Conservation (phyloP, 2,329 filamentous ascomycete genomes). For the Phyllosticta capitalensis region DNA sequence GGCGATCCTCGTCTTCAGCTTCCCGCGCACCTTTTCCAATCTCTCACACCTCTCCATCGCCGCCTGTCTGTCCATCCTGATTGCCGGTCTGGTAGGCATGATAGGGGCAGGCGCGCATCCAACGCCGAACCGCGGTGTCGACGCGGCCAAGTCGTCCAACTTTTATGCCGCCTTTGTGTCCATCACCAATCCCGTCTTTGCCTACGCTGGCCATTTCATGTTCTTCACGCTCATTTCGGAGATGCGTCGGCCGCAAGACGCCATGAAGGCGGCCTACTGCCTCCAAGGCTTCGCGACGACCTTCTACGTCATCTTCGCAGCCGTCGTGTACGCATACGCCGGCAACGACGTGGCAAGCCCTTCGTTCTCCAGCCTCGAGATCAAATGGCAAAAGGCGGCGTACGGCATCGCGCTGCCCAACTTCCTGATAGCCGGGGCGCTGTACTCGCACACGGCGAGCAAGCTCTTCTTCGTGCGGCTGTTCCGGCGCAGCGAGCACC, state of each 20-base stretch:
- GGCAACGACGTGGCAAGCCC: constrained; percentile 38
- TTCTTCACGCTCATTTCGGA: constrained; percentile 47
- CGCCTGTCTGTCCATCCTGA: constrained; percentile 38
- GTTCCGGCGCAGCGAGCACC: constrained; percentile 37
- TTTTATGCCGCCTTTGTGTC: constrained; percentile 39
- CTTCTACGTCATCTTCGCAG: constrained; percentile 43
- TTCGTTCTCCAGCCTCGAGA: constrained; percentile 38
- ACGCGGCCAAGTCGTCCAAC: constrained; percentile 27
- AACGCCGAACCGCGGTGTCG: constrained; percentile 27
- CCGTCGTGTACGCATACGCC: constrained; percentile 43
- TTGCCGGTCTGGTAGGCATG: constrained; percentile 44
- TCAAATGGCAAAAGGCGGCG: constrained; percentile 40
- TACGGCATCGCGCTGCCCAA: constrained; percentile 44
- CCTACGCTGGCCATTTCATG: constrained; percentile 45
- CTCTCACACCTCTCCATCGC: constrained; percentile 39
- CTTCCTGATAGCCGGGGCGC: constrained; percentile 39
- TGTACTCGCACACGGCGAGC: constrained; percentile 44
- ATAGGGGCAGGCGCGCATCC: constrained; percentile 39
- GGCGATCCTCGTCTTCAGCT: constrained; percentile 37
- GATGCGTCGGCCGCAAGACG: constrained; percentile 42
- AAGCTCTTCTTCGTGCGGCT: constrained; percentile 44
- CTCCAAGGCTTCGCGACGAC: constrained; percentile 42
- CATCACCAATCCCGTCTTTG: constrained; percentile 45
- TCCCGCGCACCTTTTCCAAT: constrained; percentile 42
- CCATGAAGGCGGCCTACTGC: constrained; percentile 43